Base-by-base conservation (phyloP, 2,329 filamentous ascomycete genomes). In the Taxawa tesnikishii region DNA sequence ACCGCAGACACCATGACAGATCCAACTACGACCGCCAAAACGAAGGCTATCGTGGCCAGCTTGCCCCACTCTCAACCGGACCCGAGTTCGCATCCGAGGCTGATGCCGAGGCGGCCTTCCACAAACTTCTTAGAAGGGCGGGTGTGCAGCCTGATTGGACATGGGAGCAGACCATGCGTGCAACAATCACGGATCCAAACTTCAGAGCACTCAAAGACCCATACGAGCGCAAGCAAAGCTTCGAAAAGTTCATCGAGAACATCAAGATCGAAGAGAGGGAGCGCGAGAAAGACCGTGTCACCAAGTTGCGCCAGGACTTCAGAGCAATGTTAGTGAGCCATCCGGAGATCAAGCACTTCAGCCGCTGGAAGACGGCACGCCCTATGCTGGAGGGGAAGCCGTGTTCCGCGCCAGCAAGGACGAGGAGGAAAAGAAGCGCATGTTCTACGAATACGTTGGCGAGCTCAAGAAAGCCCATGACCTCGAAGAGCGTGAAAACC, bases 271-370 rank as follows among this genome's bases (percentile, higher is more conserved):
- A 94, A 62, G 90, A 98, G 62, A 90, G 92, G 64, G 84, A 92
- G 56, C 81, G 82, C 45, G 87, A 87, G 51, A 88, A 93, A 59
- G 88, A 96, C 60, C 79, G 90, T 53, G 70, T 93, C 56, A 70
- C 83, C 47, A 96, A 94, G 64, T 70, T 96, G 50, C 83, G 85
- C 49, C 71, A 82, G 56, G 90, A 96, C 65, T 98, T 98, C 58
- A 80, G 81, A 45, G 87, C 79, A 34, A 98, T 98, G 90, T 71
- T 98, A 44, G 84, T 80, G 59, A 87, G 85, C 43, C 88, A 98
- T 56, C 85, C 87, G 39, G 90, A 98, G 58, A 96, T 98, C 58
- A 90, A 87, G 57, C 76, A 94, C 55, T 94, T 92, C 57, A 94
- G 88, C 26, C 80, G 85, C 39, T 98, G 90, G 90, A 93, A 85